Evolutionary conservation across 1,284 basidiomycete species (phyloP), one percentile per base, ranked within the genome.

Genomic region (Naganishia sp.): DNA sequence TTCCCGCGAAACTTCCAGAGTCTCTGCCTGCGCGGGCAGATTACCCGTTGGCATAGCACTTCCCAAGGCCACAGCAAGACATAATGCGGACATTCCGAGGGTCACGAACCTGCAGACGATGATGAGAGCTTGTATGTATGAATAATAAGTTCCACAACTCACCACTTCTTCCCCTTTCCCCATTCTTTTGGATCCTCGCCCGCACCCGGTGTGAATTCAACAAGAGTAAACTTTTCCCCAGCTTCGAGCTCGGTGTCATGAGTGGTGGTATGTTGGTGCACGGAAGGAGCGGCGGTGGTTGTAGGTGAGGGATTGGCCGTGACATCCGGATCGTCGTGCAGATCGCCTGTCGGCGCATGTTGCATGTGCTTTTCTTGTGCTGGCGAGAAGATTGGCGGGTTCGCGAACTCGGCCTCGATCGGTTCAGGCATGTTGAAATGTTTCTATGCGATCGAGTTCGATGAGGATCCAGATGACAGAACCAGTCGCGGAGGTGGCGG

Each of bases 41-140:
- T 82, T 77, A 28, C 81, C 81, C 0, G 82, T 81, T 1, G 82
- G 80, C 66, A 81, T 79, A 6, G 81, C 79, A 1, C 77, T 79
- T 0, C 81, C 81, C 43, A 83, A 77, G 2, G 77, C 77, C 13
- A 77, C 76, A 15, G 73, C 67, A 15, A 70, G 68, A 69, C 75
- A 77, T 15, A 77, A 68, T 6, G 67, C 21, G 2, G 74, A 72
- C 13, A 72, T 72, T 1, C 70, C 66, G 45, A 74, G 67, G 5
- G 75, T 77, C 43, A 70, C 66, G 35, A 70, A 69, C 73, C 73
- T 75, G 62, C 11, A 2, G 13, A 49, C 11, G 10, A 41, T 15
- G 18, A 39, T 25, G 41, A 46, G 21, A 68, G 65, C 31, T 46
- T 7, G 6, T 5, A 35, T 46, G 49, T 6, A 3, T 13, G 2